Evolutionary conservation across 2,329 filamentous ascomycete species (phyloP), one percentile per base, ranked within the genome.

Genomic region (Penicillium vulpinum): DNA sequence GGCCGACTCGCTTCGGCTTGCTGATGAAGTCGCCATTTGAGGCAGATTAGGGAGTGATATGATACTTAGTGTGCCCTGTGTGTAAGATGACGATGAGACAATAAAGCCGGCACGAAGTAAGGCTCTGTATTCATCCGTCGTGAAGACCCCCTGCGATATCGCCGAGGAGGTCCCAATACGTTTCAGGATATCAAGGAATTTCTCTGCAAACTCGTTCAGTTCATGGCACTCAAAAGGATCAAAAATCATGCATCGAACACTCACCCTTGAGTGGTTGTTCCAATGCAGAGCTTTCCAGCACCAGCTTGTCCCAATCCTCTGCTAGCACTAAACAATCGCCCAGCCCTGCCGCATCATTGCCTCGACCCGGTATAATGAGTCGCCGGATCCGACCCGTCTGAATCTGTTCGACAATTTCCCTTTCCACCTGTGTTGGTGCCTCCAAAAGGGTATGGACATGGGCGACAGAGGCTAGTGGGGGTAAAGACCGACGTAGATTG

Each of bases 381-480:
- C 81, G 81, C 33, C 84, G 76, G 21, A 87, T 62, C 4, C 77
- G 75, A 31, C 83, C 83, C 4, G 74, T 67, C 28, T 77, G 76
- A 4, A 82, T 71, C 31, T 86, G 69, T 24, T 81, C 75, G 16
- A 81, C 80, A 46, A 87, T 81, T 62, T 87, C 83, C 38, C 83
- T 77, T 66, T 88, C 85, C 0, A 81, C 83, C n/a, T 72, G 73
- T 0, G 85, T 87, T 5, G 83, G 80, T 2, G 82, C 82, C 22
- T 76, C 72, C 36, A 82, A 75, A 15, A 88, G 65, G 1, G 84
- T 83, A 70, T 87, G 83, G 0, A 88, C 73, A 70, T 88, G 85
- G 18, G 84, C 82, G 44, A 85, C 72, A 0, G 83, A 85, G 11
- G 85, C 83, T 28, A 87, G 77, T 0, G 83, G 81, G 13, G 85